Evolutionary conservation across 1,284 basidiomycete species (phyloP).

Genomic region (Pyrrhoderma noxium): DNA sequence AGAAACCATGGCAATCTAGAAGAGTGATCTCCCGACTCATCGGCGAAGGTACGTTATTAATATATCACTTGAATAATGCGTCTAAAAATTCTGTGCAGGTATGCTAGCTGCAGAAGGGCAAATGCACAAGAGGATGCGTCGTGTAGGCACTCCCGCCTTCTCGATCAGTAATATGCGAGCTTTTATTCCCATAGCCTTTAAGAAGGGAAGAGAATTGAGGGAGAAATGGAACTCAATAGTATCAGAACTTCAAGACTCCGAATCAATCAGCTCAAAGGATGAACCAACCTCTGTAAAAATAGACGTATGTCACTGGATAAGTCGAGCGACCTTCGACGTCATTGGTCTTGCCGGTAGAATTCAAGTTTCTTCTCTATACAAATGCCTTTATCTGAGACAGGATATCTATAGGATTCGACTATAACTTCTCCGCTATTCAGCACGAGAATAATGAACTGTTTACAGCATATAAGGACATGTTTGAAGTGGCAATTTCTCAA

Average conservation of each 20-base stretch:
- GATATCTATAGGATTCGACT: constrained; percentile 68
- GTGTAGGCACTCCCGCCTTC: constrained; percentile 71
- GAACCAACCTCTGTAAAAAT: constrained; percentile 30
- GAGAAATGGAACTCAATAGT: constrained; percentile 51
- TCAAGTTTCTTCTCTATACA: constrained; percentile 10
- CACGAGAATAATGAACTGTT: constrained; percentile 71
- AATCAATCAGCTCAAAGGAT: constrained; percentile 7
- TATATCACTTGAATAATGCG: no score
- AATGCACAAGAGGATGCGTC: constrained; percentile 65
- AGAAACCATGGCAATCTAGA: constrained; percentile 76
- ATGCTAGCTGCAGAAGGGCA: constrained; percentile 72
- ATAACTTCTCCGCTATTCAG: constrained; percentile 70
- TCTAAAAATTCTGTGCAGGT: no score
- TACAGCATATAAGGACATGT: constrained; percentile 74
- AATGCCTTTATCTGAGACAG: neutral
- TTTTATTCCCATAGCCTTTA: constrained; percentile 62
- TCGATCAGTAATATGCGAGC: constrained; percentile 65
- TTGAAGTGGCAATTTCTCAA: constrained; percentile 59
- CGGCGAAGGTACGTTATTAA: constrained; percentile 39
- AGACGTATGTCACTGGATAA: constrained; percentile 69
- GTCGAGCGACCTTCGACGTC: constrained; percentile 72
- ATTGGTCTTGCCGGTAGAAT: constrained; percentile 63
- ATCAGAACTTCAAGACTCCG: neutral
- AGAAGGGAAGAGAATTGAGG: constrained; percentile 55
- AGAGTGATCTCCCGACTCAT: constrained; percentile 65